Conservation (phyloP, 495 filamentous ascomycete genomes). For the Penicillium egyptiacum region DNA sequence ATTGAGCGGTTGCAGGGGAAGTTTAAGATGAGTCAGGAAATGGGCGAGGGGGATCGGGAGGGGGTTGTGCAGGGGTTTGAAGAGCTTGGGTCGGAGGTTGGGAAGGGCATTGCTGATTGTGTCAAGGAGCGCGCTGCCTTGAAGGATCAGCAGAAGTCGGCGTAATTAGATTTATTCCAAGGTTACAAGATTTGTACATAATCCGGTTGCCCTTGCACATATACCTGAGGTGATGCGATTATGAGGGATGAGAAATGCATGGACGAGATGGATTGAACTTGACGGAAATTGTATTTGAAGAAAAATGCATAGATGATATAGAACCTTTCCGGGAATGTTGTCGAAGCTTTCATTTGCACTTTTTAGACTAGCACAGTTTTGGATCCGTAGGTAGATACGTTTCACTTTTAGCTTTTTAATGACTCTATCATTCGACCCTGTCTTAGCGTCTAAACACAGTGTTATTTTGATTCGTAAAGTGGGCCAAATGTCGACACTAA, state of each 20-base stretch:
- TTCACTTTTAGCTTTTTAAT: neutral
- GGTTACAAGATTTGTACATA: neutral
- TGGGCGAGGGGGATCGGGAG: constrained; percentile 43
- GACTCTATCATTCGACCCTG: neutral
- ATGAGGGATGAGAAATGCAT: neutral
- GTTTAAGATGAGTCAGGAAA: constrained; percentile 59
- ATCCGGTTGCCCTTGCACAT: neutral
- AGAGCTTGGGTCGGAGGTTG: constrained; percentile 41
- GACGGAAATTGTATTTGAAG: no score
- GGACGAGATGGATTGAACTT: neutral
- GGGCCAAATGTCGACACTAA: neutral
- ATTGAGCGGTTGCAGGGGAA: constrained; percentile 52
- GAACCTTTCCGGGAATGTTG: neutral
- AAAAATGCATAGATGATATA: neutral
- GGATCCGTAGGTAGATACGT: neutral
- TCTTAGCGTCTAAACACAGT: no score
- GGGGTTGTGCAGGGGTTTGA: constrained; percentile 52
- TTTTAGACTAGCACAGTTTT: neutral
- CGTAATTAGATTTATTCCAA: neutral
- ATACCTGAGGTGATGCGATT: neutral
- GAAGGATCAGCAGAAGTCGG: constrained; percentile 8
- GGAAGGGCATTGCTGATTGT: constrained; percentile 33
- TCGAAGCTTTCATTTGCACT: neutral
- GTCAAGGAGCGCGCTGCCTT: constrained; percentile 43
- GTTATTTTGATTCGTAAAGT: neutral